Evolutionary conservation across 169 alveolate genomes (phyloP), one percentile per base, ranked within the genome.

Genomic region (Plasmodium falciparum): DNA sequence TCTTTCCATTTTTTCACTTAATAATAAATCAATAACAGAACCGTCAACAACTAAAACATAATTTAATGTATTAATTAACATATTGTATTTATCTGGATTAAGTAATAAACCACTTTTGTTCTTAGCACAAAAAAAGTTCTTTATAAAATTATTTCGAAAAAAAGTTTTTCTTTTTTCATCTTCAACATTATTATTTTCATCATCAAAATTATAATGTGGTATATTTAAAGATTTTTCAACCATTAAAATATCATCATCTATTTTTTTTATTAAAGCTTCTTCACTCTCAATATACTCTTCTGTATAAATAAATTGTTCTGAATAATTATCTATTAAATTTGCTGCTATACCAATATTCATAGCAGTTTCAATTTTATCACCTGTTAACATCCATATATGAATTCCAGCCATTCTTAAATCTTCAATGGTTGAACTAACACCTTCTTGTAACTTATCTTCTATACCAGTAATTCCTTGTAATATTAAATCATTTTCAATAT

Each of bases 301-400:
- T 33, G 91, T 83, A 47, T 83, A 83, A 26, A 83, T 47, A 33
- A 69, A 83, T 22, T 83, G 91, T 49, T 92, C 95, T 24, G 96
- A 92, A 74, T 75, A 74, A 67, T 85, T 71, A 54, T 90, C 92
- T 12, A 94, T 80, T 62, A 94, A 75, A 73, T 94, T 94, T n/a
- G 96, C 93, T 8, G 96, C 96, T 71, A 94, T 94, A 49, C 96
- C 97, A 4, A 98, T 97, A 93, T 98, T 98, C 85, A 97, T 96
- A 3, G 99, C 99, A 6, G 99, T 98, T 88, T 98, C 99, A 73
- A 98, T 95, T 93, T 98, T 98, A 94, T 98, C 99, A 43, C 99
- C 99, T 6, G 99, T 99, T 29, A 98, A 95, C 99, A 98, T 98
- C 99, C 99, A 98, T 2, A 98, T 96, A 88, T 98, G 98, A 47